Evolutionary conservation across 1,284 basidiomycete genomes (phyloP).

Genomic region (Austroboletus niveus): DNA sequence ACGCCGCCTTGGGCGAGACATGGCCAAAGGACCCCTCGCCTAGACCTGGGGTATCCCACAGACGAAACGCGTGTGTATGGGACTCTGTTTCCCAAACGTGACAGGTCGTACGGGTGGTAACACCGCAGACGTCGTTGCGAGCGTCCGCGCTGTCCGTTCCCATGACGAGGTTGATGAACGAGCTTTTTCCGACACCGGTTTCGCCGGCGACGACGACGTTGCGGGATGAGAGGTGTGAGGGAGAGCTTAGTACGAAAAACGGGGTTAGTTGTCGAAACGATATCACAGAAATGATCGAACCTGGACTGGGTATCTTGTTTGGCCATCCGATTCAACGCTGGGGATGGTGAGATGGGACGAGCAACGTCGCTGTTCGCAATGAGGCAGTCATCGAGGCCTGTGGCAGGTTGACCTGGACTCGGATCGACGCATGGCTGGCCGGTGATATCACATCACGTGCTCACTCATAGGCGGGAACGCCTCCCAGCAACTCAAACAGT

Average conservation of each 20-base stretch:
- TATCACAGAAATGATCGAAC: not conserved
- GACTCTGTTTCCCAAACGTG: conserved; percentile 20
- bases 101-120: conserved; percentile 14
- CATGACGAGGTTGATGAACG: conserved; percentile 27
- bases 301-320: not conserved
- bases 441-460: too few relatives aligned
- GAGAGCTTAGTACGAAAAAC: too few relatives aligned
- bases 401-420: too few relatives aligned
- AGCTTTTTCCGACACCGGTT: conserved; percentile 8
- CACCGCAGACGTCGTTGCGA: conserved; percentile 26
- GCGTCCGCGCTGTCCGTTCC: conserved; percentile 13
- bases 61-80: conserved; percentile 16
- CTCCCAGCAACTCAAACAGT: conserved; percentile 22
- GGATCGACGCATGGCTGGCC: too few relatives aligned
- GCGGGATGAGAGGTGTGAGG: conserved; percentile 10
- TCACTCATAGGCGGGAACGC: conserved; percentile 18
- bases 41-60: conserved; percentile 32
- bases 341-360: too few relatives aligned
- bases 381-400: too few relatives aligned
- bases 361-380: too few relatives aligned
- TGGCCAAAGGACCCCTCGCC: conserved; percentile 27
- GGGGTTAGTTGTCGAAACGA: too few relatives aligned
- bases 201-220: conserved; percentile 25
- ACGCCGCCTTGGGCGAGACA: conserved; percentile 21
- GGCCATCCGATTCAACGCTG: too few relatives aligned